Evolutionary conservation across 1,139 yeast species (phyloP), one percentile per base, ranked within the genome.

Genomic region (Pichia sp.): DNA sequence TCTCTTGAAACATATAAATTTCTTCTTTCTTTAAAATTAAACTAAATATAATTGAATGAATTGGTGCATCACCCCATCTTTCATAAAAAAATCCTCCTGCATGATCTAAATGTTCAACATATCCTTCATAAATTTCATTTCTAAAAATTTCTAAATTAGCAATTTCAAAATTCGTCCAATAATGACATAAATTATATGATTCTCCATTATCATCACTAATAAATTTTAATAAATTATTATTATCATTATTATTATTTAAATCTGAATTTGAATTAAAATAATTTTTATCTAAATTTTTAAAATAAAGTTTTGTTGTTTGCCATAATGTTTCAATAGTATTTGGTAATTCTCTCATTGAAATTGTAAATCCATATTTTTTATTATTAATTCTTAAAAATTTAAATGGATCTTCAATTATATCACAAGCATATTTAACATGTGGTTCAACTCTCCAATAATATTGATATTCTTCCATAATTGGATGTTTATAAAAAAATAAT

Each of bases 31-130:
- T 66, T 54, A 78, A 61, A 57, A 79, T 66, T 44, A 75, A 65
- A 1, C 81, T 70, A 2, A 74, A 82, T 0, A 82, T 83, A 45
- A 79, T 73, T 3, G 83, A 74, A 61, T 79, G 84, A 45, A 79
- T 67, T 5, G 83, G 83, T 0, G 85, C 85, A 61, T 79, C 84
- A 5, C 84, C 84, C 83, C 83, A 79, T 62, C 84, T 66, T 57
- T 79, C 83, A 59, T 79, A 79, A 62, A 77, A 79, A 59, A 79
- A 79, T 0, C 83, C 83, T 8, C 83, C 83, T 1, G 75, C 68
- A 39, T 62, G 59, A 61, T 79, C 84, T 57, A 79, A 66, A 57
- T 70, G 62, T 18, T 77, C 72, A 55, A 78, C 78, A 59, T 72
- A 78, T 40, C 68, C 70, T 44, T 68, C 65, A 60, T 79, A 79